Evolutionary conservation across 257 asterid species (phyloP), one percentile per base, ranked within the genome.

Genomic region (Oldenlandia corymbosa): DNA sequence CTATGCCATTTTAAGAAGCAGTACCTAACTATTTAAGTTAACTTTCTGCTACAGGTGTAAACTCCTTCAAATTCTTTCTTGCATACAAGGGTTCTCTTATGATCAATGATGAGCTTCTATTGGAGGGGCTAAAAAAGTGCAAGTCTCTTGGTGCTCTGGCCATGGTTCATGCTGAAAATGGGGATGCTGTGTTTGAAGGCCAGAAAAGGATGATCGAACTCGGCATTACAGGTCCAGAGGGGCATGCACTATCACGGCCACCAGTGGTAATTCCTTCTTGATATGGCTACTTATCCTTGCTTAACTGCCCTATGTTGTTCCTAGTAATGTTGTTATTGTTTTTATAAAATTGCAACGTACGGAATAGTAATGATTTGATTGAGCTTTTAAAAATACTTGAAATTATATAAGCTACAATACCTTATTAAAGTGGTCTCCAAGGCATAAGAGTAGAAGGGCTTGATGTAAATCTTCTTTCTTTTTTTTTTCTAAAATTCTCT

Each of bases 91-190:
- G 95, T 54, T 81, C 96, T 66, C 74, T 89, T 50, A 92, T 92
- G 99, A 82, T 92, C 77, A 85, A 61, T 43, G 99, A 92, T 46
- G 97, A 87, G 57, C 82, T 89, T 75, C 72, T 92, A 55, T 72
- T 92, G 36, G 99, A 92, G 87, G 99, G 95, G 48, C 83, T 92
- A 61, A 92, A 92, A 78, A 92, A 78, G 78, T 92, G 99, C 84
- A 89, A 87, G 76, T 85, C 95, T 64, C 93, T 92, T 63, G 99
- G 99, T 72, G 97, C 99, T 65, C 66, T 92, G 69, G 83, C 99
- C 58, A 87, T 92, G 99, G 97, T 92, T 69, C 99, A 92, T 65
- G 97, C 97, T 31, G 99, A 92, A 76, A 89, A 89, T 74, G 99
- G 97, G 48, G 97, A 92, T 82, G 99, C 97, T 16, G 97, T 92